phyloP scores from a whole-genome alignment of 768 basidiomycete genomes.

The Pholiota conissans region DNA sequence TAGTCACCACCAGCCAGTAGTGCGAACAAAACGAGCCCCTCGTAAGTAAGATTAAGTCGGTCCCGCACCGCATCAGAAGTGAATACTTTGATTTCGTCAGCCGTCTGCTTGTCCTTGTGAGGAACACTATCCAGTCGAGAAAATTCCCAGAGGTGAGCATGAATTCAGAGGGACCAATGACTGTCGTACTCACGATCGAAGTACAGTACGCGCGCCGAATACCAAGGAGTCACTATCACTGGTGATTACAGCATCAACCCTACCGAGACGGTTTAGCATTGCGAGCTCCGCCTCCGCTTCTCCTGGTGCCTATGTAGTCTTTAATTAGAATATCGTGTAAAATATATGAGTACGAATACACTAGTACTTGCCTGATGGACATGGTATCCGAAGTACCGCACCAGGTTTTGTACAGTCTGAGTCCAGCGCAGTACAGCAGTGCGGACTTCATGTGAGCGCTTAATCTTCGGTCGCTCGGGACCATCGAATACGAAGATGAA shows the following conservation, averaged over 20 bases:
- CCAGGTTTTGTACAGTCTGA: not conserved
- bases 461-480: not conserved
- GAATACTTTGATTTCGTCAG: no score
- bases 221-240: constrained; percentile 4
- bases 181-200: no score
- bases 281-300: constrained; percentile 15
- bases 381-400: constrained; percentile 6
- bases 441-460: not conserved
- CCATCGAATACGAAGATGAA: constrained; percentile 1
- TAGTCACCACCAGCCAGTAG: not conserved
- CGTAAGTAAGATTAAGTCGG: no score
- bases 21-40: not conserved
- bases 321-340: not conserved
- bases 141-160: no score
- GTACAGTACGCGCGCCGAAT: not conserved
- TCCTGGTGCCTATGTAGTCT: not conserved
- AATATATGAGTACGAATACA: not conserved
- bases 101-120: no score
- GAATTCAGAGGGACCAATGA: no score
- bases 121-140: no score
- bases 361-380: no score
- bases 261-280: not conserved
- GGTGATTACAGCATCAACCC: constrained; percentile 2
- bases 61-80: no score
- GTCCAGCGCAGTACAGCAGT: not conserved